Conservation (phyloP, 768 basidiomycete species). For the Auricularia cornea region DNA sequence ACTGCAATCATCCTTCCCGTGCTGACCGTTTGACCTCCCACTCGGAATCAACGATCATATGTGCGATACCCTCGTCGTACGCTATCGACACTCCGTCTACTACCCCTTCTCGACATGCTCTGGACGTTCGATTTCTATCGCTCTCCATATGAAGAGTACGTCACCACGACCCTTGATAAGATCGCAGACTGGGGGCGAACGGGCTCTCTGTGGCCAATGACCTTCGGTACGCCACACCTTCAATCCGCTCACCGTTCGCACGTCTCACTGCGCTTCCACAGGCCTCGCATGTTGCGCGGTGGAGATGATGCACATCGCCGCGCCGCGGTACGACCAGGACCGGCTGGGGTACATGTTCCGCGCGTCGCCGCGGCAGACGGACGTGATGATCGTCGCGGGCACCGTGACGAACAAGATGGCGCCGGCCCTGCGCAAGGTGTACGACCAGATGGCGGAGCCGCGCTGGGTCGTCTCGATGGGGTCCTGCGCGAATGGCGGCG, state of each 20-base stretch:
- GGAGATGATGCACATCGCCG: constrained; percentile 99
- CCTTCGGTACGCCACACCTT: constrained; percentile 51
- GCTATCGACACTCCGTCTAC: too few species aligned
- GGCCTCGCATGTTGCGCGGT: constrained; percentile 99
- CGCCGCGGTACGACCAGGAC: constrained; percentile 97
- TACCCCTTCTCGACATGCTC: too few species aligned
- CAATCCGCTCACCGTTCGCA: background rate
- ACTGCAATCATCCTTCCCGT: background rate
- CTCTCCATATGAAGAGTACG: too few species aligned
- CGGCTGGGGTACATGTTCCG: constrained; percentile 95
- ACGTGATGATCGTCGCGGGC: constrained; percentile 99
- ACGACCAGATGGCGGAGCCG: constrained; percentile 98
- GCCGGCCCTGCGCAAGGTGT: constrained; percentile 91
- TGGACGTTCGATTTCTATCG: too few species aligned
- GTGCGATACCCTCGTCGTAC: too few species aligned
- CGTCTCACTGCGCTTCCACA: constrained; percentile 20
- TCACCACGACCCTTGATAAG: constrained; percentile 92
- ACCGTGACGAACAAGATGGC: constrained; percentile 99
- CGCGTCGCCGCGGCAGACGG: constrained; percentile 95
- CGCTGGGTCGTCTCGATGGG: constrained; percentile 99
- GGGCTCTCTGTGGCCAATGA: constrained; percentile 99
- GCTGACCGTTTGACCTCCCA: too few species aligned
- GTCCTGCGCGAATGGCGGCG: constrained; percentile 96
- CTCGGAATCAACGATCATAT: too few species aligned
- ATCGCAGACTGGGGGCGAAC: constrained; percentile 95